phyloP scores from a whole-genome alignment of 106 monocot species.

The Apostasia ramifera region DNA sequence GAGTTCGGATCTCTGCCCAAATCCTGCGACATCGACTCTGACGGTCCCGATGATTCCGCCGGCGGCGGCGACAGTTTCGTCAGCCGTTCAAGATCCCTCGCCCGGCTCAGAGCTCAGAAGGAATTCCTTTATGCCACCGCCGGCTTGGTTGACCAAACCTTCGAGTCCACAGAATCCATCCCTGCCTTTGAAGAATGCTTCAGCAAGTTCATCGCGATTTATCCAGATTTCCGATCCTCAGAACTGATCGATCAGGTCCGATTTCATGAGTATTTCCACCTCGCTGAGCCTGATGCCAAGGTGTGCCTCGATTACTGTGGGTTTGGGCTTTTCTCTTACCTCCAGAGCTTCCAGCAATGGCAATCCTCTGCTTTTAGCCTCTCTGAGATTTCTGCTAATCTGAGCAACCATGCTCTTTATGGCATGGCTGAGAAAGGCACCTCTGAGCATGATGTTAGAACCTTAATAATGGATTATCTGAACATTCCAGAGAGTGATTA shows the following conservation, averaged over 20 bases:
- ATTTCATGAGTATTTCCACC: constrained; percentile 39
- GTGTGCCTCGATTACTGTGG: constrained; percentile 75
- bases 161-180: constrained; percentile 24
- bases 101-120: constrained; percentile 46
- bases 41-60: neutral
- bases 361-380: constrained; percentile 50
- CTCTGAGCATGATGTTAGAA: constrained; percentile 51
- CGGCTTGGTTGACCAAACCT: constrained; percentile 21
- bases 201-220: constrained; percentile 49
- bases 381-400: constrained; percentile 47
- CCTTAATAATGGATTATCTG: constrained; percentile 49
- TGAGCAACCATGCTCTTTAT: constrained; percentile 55
- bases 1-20: constrained; percentile 49
- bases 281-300: constrained; percentile 31
- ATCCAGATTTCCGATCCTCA: constrained; percentile 48
- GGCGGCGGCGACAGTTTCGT: constrained; percentile 3
- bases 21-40: constrained; percentile 34
- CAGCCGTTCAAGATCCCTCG: constrained; percentile 42
- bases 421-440: constrained; percentile 43
- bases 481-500: constrained; percentile 66
- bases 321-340: constrained; percentile 58
- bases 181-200: constrained; percentile 34
- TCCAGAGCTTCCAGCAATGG: constrained; percentile 35
- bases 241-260: constrained; percentile 43
- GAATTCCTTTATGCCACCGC: constrained; percentile 58